Conservation (phyloP, 2,329 filamentous ascomycete species). For the Diplocarpon rosae region DNA sequence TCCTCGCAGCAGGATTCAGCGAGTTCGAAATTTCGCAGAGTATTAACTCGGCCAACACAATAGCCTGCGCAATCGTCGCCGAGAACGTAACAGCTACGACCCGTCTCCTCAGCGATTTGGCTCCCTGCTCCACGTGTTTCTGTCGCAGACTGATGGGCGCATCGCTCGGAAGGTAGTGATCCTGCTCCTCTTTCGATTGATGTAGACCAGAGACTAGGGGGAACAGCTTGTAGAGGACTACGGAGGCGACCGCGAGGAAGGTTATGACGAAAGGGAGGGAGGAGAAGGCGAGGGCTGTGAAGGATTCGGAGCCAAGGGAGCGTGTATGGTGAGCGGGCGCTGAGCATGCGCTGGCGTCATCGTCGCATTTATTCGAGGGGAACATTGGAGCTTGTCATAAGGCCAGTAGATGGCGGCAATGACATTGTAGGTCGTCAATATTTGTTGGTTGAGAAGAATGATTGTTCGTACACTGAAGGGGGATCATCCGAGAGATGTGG, state of each 20-base stretch:
- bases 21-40: slow-evolving; percentile 75
- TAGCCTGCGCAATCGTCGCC: slow-evolving; percentile 63
- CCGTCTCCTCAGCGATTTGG: slow-evolving; percentile 39
- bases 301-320: slow-evolving; percentile 15
- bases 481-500: background rate
- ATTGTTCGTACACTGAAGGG: too few relatives aligned
- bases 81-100: slow-evolving; percentile 59
- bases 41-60: slow-evolving; percentile 69
- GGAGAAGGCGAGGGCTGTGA: slow-evolving; percentile 46
- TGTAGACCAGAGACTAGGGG: slow-evolving; percentile 54
- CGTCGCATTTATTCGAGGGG: slow-evolving; percentile 24
- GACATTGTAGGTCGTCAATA: slow-evolving; percentile 10
- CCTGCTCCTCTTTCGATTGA: slow-evolving; percentile 40
- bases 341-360: slow-evolving; percentile 15
- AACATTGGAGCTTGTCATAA: slow-evolving; percentile 21
- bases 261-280: slow-evolving; percentile 59
- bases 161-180: slow-evolving; percentile 50
- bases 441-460: background rate
- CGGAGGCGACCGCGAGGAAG: slow-evolving; percentile 50
- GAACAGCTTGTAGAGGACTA: slow-evolving; percentile 59
- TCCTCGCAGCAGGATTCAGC: slow-evolving; percentile 55
- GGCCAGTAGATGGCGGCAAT: slow-evolving; percentile 10
- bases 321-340: slow-evolving; percentile 15
- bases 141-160: slow-evolving; percentile 48
- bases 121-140: slow-evolving; percentile 46